These are phyloP conservation scores for Marasmius tenuissimus DNA, from an alignment of 1,284 basidiomycete species.

Conservation along the genomic window DNA sequence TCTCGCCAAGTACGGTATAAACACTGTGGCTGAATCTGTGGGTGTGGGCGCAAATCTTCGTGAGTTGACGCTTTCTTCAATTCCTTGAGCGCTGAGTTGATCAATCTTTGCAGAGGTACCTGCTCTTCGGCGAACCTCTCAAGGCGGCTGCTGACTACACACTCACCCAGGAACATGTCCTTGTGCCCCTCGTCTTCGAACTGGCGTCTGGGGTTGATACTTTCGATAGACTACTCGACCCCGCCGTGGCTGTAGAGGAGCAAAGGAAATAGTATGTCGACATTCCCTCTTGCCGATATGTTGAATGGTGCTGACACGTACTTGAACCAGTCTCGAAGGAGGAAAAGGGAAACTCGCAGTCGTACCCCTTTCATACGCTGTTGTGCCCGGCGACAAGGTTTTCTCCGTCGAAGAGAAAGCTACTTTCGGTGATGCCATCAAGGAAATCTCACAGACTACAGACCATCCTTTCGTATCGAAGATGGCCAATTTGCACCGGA, in stretches of 20 bases:
- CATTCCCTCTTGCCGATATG: not conserved
- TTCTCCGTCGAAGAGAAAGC: not conserved
- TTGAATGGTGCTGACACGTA: not conserved
- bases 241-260: not conserved
- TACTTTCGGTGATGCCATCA: not conserved
- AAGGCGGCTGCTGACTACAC: not conserved
- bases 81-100: not conserved
- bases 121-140: no score
- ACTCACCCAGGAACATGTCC: constrained; percentile 7
- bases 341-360: not conserved
- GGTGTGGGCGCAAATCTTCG: constrained; percentile 16
- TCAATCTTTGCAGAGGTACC: not conserved
- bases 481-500: not conserved
- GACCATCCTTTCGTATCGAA: not conserved
- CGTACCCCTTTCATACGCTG: not conserved
- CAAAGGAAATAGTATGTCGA: constrained; percentile 2
- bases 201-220: not conserved
- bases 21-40: constrained; percentile 11
- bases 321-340: not conserved
- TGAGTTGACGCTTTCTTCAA: not conserved
- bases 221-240: not conserved
- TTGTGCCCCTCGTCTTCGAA: not conserved
- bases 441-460: not conserved
- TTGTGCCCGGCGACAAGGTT: not conserved
- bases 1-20: constrained; percentile 4